phyloP scores from a whole-genome alignment of 805 yeast species.

The Candida glaebosa region DNA sequence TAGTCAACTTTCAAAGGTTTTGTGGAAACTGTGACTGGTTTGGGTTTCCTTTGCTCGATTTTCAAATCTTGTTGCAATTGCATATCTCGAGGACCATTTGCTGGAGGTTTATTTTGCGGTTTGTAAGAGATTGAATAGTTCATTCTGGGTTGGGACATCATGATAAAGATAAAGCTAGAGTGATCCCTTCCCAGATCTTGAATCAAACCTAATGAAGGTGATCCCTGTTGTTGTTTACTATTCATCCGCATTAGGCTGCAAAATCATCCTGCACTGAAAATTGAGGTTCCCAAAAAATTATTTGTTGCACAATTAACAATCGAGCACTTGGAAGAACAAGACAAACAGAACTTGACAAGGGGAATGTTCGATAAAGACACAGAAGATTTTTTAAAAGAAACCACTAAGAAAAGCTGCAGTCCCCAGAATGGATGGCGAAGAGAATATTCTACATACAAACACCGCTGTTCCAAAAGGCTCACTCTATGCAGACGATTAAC shows the following conservation, averaged over 20 bases:
- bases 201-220: background rate
- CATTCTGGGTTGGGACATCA: slow-evolving; percentile 9
- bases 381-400: too few species aligned
- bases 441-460: too few species aligned
- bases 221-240: background rate
- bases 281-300: too few species aligned
- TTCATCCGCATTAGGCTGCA: slow-evolving; percentile 3
- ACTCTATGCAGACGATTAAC: too few species aligned
- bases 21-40: slow-evolving; percentile 5
- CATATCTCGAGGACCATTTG: background rate
- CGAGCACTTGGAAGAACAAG: too few species aligned
- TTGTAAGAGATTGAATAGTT: background rate
- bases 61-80: slow-evolving; percentile 6
- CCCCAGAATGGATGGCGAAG: too few species aligned
- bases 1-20: slow-evolving; percentile 10
- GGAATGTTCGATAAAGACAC: too few species aligned
- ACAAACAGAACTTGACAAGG: too few species aligned
- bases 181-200: too few species aligned
- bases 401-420: too few species aligned
- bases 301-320: background rate
- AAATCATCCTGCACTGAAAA: background rate
- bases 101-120: background rate
- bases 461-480: too few species aligned
- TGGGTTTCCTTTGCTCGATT: slow-evolving; percentile 11
- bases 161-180: slow-evolving; percentile 17